Evolutionary conservation across 208 protist genomes (phyloP), one percentile per base, ranked within the genome.

Genomic region (Trypanosomatidae sp.): DNA sequence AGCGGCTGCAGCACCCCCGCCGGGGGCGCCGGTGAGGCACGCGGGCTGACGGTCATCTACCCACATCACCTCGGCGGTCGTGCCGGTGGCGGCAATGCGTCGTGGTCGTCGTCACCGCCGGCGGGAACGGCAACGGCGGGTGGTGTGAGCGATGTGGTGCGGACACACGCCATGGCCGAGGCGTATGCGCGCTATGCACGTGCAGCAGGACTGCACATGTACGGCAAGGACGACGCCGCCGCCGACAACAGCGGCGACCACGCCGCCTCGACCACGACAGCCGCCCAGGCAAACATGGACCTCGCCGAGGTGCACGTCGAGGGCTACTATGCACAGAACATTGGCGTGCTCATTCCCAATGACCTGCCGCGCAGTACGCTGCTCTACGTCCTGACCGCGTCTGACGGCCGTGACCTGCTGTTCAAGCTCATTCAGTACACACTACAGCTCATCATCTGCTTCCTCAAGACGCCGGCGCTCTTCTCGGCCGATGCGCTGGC

Each of bases 381-480:
- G 26, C 63, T 92, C 2, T 92, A 92, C 57, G 75, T 92, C 15
- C 48, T 92, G 2, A 92, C 83, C 28, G 73, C 83, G 19, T 87
- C 75, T 7, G 83, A 92, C 24, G 83, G 83, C 3, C 68, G 83
- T 11, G 83, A 92, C 33, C 55, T 70, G 33, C 58, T 88, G 37
- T 92, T 92, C 58, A 92, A 92, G 53, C 55, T 59, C 33, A 56
- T 81, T 3, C 83, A 92, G 60, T 92, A 86, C 68, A 66, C 20
- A 16, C 56, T 88, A 61, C 73, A 85, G 45, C 38, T 87, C 11
- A 18, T 68, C 32, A 83, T 92, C 32, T 87, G 78, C 49, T 53
- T 88, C 41, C 48, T 88, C 1, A 71, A 82, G 45, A 71, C 48
- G 33, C 65, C 71, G 22, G 48, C 44, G 21, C 52, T 92, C 23